phyloP scores from a whole-genome alignment of 2,329 filamentous ascomycete species.

The Cladosporium sp. region DNA sequence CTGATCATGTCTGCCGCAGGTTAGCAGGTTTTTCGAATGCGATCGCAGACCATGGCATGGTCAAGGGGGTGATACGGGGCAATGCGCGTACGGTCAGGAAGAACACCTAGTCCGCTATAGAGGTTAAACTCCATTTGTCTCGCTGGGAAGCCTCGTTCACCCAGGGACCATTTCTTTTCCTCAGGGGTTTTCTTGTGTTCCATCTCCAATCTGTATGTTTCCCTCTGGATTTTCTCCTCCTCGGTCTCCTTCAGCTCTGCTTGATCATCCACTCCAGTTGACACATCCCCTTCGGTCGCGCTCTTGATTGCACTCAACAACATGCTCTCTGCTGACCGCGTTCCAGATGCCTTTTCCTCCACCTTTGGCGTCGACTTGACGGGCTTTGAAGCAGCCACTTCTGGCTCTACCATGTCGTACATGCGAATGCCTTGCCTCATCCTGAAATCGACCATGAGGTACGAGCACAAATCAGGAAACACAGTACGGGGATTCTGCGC shows the following conservation, averaged over 20 bases:
- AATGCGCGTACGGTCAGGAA: neutral
- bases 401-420: neutral
- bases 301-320: too few species aligned
- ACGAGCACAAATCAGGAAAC: neutral
- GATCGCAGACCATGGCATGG: neutral
- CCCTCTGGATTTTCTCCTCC: too few species aligned
- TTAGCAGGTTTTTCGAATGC: neutral
- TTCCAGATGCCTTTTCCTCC: too few species aligned
- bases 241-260: too few species aligned
- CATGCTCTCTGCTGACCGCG: too few species aligned
- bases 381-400: too few species aligned
- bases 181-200: too few species aligned
- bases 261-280: too few species aligned
- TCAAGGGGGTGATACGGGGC: neutral
- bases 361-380: too few species aligned
- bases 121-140: neutral
- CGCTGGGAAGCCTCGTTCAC: neutral
- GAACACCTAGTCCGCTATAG: neutral
- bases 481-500: neutral
- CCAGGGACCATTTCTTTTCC: neutral
- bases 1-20: neutral
- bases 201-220: too few species aligned
- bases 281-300: too few species aligned
- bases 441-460: neutral
- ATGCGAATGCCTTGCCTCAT: neutral